Base-by-base conservation (phyloP, 805 yeast genomes). In the Clavispora asparagi region DNA sequence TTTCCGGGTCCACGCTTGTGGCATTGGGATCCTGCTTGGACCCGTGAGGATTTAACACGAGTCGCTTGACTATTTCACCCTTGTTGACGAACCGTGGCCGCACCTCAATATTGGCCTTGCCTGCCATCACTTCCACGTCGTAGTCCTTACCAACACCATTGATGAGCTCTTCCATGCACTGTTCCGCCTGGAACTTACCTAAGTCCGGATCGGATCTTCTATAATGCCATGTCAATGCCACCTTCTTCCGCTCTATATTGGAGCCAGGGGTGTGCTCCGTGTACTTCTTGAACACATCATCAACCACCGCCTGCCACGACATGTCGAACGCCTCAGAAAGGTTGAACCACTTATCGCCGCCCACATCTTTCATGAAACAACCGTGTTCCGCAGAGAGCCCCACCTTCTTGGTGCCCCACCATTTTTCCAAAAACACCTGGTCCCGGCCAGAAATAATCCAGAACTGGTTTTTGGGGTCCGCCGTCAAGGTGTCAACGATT, bases 361-460 rank as follows among this genome's bases (percentile, higher is more conserved):
- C 81, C n/a, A 84, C 77, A 53, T 79, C 84, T 60, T 85, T 86
- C 77, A 92, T 78, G 59, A 94, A 94, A 60, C 97, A 92, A 7
- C 99, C 99, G 64, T 94, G 99, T 62, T 94, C 99, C 0, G 99
- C 98, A 48, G 95, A 84, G 44, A 94, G 73, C 1, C 97, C 97
- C 30, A 94, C 69, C 46, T 78, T 72, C 51, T 76, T 76, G 2
- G 76, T 58, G 7, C 97, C 97, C 51, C 91, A 70, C 94, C 97
- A 90, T 65, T 82, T 81, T 51, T 86, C 95, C 57, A 94, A 74
- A 60, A 94, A 94, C 42, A 74, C 79, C 68, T 87, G 96, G 64
- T 94, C 99, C 56, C 99, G 80, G 2, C 99, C 99, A 36, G 95
- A 85, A 49, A 94, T 92, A 53, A 94, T 81, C 99, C 99, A 94